Evolutionary conservation across 495 filamentous ascomycete genomes (phyloP).

Genomic region (Trichoderma orchidacearum): DNA sequence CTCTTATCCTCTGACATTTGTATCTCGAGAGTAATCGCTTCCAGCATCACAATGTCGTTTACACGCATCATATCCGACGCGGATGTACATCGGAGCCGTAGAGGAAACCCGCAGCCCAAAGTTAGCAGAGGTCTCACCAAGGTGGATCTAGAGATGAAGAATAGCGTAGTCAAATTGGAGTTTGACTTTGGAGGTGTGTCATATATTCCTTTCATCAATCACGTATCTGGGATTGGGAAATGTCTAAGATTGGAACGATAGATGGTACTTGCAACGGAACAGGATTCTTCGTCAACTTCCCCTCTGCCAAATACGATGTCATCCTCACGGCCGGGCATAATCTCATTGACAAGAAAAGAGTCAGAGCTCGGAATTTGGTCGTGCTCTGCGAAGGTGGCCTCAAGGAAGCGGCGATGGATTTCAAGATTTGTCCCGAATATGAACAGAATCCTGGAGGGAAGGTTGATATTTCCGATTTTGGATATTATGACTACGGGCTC

Average conservation of each 20-base stretch:
- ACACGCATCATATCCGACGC: background rate
- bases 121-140: background rate
- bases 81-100: background rate
- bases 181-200: background rate
- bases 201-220: background rate
- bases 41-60: background rate
- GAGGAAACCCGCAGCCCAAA: background rate
- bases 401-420: background rate
- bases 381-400: background rate
- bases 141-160: background rate
- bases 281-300: conserved; percentile 20
- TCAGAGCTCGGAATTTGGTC: background rate
- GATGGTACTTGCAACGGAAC: conserved; percentile 6
- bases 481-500: background rate
- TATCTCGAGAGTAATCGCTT: too few relatives aligned
- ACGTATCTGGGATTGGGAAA: background rate
- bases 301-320: conserved; percentile 8
- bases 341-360: background rate
- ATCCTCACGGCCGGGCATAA: conserved; percentile 5
- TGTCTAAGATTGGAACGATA: background rate
- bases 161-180: background rate
- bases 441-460: background rate
- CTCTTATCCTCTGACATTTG: too few relatives aligned
- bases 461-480: background rate
- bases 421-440: background rate